Evolutionary conservation across 2,329 filamentous ascomycete species (phyloP).

Genomic region (Podosphaera leucotricha): DNA sequence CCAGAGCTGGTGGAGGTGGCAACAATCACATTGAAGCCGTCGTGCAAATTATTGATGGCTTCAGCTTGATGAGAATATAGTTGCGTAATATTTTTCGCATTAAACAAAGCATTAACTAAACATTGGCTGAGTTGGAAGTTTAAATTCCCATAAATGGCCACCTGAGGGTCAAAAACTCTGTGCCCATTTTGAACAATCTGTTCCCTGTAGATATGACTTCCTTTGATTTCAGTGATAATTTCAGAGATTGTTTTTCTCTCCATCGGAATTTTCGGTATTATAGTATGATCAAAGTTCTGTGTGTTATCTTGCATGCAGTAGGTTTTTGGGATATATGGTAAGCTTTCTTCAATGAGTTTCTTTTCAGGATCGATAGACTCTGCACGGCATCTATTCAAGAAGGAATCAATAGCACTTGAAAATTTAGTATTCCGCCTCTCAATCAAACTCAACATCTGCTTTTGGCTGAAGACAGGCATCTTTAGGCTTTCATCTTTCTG

Average conservation of each 20-base stretch:
- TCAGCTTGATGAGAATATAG: slow-evolving; percentile 85
- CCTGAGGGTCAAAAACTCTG: slow-evolving; percentile 69
- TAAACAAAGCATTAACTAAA: slow-evolving; percentile 89
- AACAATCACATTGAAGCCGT: slow-evolving; percentile 71
- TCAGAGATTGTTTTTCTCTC: slow-evolving; percentile 62
- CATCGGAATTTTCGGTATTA: slow-evolving; percentile 50
- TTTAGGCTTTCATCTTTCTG: slow-evolving; percentile 59
- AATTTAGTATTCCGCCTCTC: slow-evolving; percentile 80
- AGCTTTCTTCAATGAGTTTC: slow-evolving; percentile 32
- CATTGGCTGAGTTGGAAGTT: slow-evolving; percentile 72
- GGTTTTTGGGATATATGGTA: slow-evolving; percentile 37
- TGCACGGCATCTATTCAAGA: slow-evolving; percentile 49
- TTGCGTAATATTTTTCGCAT: slow-evolving; percentile 62
- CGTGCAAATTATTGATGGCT: slow-evolving; percentile 69
- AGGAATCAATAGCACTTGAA: slow-evolving; percentile 47
- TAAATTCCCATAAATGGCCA: slow-evolving; percentile 59
- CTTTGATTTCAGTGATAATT: slow-evolving; percentile 65
- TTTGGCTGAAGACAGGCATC: slow-evolving; percentile 82
- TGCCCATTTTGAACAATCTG: slow-evolving; percentile 90
- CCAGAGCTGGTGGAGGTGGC: slow-evolving; percentile 90
- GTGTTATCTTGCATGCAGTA: slow-evolving; percentile 21
- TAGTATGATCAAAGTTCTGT: slow-evolving; percentile 16
- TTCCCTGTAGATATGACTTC: slow-evolving; percentile 64
- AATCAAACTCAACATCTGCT: slow-evolving; percentile 73
- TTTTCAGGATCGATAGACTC: slow-evolving; percentile 43